Evolutionary conservation across 2,329 filamentous ascomycete species (phyloP).

Genomic region (Truncatella angustata): DNA sequence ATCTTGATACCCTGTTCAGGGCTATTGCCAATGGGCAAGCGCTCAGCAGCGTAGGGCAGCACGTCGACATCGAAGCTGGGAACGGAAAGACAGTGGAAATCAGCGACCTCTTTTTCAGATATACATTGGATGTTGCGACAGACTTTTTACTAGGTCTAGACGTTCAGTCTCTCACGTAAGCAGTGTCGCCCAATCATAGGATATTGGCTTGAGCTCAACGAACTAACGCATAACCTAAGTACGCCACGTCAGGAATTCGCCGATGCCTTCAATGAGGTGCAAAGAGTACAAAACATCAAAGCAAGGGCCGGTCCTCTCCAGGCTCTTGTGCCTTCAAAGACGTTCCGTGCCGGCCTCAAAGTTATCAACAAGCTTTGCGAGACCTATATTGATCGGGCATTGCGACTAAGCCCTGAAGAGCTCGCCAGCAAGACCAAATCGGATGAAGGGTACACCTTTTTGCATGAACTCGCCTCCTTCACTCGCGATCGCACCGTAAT

Average conservation of each 20-base stretch:
- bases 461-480: conserved; percentile 79
- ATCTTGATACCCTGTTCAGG: conserved; percentile 71
- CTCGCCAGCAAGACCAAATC: conserved; percentile 71
- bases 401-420: conserved; percentile 68
- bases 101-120: conserved; percentile 77
- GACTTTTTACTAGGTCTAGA: conserved; percentile 82
- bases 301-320: conserved; percentile 64
- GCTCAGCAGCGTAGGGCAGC: conserved; percentile 57
- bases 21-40: conserved; percentile 60
- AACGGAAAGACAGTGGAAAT: conserved; percentile 67
- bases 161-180: conserved; percentile 60
- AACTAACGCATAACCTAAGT: conserved; percentile 25
- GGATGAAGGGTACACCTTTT: conserved; percentile 75
- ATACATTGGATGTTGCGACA: conserved; percentile 80
- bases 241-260: conserved; percentile 68
- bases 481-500: conserved; percentile 71
- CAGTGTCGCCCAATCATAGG: background rate
- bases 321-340: conserved; percentile 58
- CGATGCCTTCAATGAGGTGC: conserved; percentile 77
- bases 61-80: conserved; percentile 62
- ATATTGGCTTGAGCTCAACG: background rate
- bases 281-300: conserved; percentile 68
- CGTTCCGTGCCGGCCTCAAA: conserved; percentile 63
- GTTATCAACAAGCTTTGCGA: conserved; percentile 75
- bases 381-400: conserved; percentile 72